Conservation (phyloP, 257 asterid species). For the Gentiana straminea region DNA sequence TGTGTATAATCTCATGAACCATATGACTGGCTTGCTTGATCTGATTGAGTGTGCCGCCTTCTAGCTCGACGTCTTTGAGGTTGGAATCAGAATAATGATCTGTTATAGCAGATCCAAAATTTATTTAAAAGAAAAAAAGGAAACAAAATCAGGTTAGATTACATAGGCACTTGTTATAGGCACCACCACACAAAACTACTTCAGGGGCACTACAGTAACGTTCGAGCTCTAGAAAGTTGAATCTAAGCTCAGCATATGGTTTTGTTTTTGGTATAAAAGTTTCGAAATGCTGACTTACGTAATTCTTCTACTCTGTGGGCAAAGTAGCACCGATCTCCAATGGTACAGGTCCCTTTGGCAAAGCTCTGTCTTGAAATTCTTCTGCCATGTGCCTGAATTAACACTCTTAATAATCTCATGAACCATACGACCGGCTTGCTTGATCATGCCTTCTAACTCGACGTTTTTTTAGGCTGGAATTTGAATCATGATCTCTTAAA, state of each 20-base stretch:
- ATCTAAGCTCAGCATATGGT: neutral
- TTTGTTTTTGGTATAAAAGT: slow-evolving; percentile 32
- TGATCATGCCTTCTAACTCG: too few species aligned
- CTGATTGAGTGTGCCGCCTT: slow-evolving; percentile 61
- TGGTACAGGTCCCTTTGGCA: too few species aligned
- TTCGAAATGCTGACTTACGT: slow-evolving; percentile 39
- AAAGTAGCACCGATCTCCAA: slow-evolving; percentile 64
- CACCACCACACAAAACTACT: slow-evolving; percentile 47
- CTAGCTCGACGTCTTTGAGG: slow-evolving; percentile 60
- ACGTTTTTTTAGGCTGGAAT: too few species aligned
- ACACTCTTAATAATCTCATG: too few species aligned
- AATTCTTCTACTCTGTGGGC: slow-evolving; percentile 80
- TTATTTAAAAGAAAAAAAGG: slow-evolving; percentile 2
- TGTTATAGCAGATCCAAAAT: slow-evolving; percentile 34
- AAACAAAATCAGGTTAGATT: too few species aligned
- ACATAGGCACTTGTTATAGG: slow-evolving; percentile 11
- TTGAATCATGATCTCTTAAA: too few species aligned
- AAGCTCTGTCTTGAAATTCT: too few species aligned
- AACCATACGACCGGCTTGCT: too few species aligned
- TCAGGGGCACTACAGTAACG: too few species aligned
- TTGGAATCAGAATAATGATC: slow-evolving; percentile 60
- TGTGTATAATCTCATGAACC: slow-evolving; percentile 63
- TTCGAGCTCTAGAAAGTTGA: too few species aligned
- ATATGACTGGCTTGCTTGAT: slow-evolving; percentile 70
- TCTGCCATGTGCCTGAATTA: too few species aligned